Percentiles rank a stretch among this genome's conserved stretches.
Conservation (phyloP, 108 stramenopile genomes). For the Parmales sp. region DNA sequence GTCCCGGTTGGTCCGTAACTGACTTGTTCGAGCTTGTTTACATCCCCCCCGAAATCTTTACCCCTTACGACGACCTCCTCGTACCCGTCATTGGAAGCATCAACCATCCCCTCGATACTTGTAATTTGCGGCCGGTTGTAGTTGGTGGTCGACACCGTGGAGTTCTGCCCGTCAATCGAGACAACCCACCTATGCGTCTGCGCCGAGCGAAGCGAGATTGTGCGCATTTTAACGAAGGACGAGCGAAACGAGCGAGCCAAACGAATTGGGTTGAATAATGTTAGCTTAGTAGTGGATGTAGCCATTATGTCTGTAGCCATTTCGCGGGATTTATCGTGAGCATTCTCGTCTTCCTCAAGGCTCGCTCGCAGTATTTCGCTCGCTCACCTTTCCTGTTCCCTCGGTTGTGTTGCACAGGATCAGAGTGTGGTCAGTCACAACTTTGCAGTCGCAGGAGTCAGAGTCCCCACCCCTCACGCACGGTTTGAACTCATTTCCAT, state of each 20-base stretch:
- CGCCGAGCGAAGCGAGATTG: too few relatives aligned
- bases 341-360: too few relatives aligned
- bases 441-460: neutral
- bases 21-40: neutral
- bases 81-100: neutral
- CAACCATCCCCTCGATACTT: neutral
- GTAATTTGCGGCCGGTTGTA: neutral
- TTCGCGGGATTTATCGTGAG: too few relatives aligned
- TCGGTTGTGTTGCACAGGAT: conserved; percentile 8
- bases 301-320: too few relatives aligned
- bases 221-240: too few relatives aligned
- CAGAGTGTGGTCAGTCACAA: conserved; percentile 10
- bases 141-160: conserved; percentile 4
- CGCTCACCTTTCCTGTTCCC: neutral
- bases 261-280: too few relatives aligned
- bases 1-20: neutral
- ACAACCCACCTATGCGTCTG: conserved; percentile 15
- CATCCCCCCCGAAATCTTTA: neutral
- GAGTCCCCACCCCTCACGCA: neutral
- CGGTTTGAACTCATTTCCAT: conserved; percentile 3
- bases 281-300: too few relatives aligned
- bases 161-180: conserved; percentile 8
- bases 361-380: too few relatives aligned
- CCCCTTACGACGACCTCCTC: neutral
- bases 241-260: too few relatives aligned